Percentiles rank a stretch among this genome's conserved stretches.
Conservation (phyloP, 768 basidiomycete genomes). For the Cystobasidium onofrii region DNA sequence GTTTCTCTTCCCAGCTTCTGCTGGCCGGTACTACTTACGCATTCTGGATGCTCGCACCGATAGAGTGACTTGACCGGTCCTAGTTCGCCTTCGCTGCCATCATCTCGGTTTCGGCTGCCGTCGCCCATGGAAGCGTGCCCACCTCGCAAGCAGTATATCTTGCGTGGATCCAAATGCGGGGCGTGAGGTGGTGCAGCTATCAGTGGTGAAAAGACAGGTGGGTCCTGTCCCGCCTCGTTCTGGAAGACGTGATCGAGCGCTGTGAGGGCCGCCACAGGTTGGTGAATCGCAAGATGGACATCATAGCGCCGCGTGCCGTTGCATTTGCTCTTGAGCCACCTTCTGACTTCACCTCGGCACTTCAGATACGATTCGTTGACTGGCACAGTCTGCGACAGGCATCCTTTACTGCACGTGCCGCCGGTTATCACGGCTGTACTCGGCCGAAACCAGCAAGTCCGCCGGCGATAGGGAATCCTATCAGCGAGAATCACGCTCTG, state of each 20-base stretch:
- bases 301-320: no score
- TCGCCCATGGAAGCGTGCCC: not conserved
- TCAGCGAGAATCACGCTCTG: not conserved
- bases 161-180: not conserved
- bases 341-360: not conserved
- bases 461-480: not conserved
- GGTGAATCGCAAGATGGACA: not conserved
- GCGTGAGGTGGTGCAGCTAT: not conserved
- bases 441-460: not conserved
- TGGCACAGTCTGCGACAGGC: not conserved
- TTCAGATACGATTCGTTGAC: not conserved
- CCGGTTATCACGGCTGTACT: not conserved
- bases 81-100: not conserved
- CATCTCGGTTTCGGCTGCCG: not conserved
- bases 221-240: not conserved
- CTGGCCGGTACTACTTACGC: not conserved
- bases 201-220: not conserved
- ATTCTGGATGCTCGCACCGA: not conserved
- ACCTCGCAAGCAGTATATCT: not conserved
- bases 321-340: no score
- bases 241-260: not conserved
- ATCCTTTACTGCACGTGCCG: not conserved
- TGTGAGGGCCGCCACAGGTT: not conserved
- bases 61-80: not conserved
- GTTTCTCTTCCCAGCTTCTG: no score